phyloP scores from a whole-genome alignment of 1,139 yeast genomes.

The Chernovozyma aurita region DNA sequence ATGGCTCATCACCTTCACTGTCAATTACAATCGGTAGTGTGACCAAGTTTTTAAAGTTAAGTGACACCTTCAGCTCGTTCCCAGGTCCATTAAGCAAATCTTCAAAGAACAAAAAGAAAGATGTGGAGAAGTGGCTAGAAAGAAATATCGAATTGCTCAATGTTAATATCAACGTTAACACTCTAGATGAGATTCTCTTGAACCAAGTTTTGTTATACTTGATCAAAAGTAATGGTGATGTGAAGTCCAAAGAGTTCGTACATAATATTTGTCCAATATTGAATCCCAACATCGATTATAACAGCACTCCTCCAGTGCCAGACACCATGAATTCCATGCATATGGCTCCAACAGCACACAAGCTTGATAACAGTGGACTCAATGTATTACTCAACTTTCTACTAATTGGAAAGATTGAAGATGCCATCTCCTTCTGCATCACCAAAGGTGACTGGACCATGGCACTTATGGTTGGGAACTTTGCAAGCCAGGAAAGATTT shows the following conservation, averaged over 20 bases:
- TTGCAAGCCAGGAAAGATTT: constrained; percentile 62
- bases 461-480: constrained; percentile 66
- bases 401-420: constrained; percentile 61
- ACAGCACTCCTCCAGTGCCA: constrained; percentile 10
- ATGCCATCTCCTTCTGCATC: constrained; percentile 62
- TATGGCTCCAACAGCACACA: constrained; percentile 22
- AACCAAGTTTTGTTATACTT: constrained; percentile 26
- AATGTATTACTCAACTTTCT: constrained; percentile 35
- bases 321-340: constrained; percentile 16
- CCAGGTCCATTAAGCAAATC: constrained; percentile 64
- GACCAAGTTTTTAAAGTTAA: constrained; percentile 14
- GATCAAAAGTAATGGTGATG: constrained; percentile 28
- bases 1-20: constrained; percentile 1
- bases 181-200: constrained; percentile 25
- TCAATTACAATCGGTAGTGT: constrained; percentile 1
- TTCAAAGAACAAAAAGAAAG: constrained; percentile 50
- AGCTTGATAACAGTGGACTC: constrained; percentile 33
- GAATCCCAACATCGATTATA: constrained; percentile 29
- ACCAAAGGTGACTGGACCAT: constrained; percentile 72
- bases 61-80: constrained; percentile 24
- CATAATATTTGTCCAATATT: constrained; percentile 25
- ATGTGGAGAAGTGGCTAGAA: constrained; percentile 58
- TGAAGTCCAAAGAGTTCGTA: constrained; percentile 21
- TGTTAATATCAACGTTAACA: constrained; percentile 4
- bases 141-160: constrained; percentile 15